Conservation (phyloP, 441 rosid genomes). For the Gossypium trilobum region DNA sequence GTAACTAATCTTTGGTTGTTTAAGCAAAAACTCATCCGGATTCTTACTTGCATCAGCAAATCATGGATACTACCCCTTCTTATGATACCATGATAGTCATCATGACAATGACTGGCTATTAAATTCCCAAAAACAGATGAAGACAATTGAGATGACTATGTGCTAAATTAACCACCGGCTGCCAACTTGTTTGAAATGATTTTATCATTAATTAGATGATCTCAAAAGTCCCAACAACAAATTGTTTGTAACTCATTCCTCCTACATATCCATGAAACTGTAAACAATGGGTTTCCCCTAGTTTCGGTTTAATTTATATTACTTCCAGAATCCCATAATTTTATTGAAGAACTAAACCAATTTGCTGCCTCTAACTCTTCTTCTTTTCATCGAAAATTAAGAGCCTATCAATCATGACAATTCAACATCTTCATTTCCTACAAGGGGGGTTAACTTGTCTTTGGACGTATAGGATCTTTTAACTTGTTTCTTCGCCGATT, state of each 20-base stretch:
- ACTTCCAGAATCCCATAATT: not conserved
- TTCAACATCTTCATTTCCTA: too few relatives aligned
- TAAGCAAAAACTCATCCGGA: not conserved
- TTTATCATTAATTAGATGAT: not conserved
- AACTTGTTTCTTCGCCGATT: too few relatives aligned
- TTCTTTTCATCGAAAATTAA: not conserved
- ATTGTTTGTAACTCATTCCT: not conserved
- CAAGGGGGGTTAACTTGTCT: too few relatives aligned
- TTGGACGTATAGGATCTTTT: too few relatives aligned
- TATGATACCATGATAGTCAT: not conserved
- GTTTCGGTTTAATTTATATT: not conserved
- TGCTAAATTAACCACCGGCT: slow-evolving; percentile 12
- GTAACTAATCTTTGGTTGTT: not conserved
- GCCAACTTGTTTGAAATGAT: not conserved
- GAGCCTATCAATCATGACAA: too few relatives aligned
- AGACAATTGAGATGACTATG: not conserved
- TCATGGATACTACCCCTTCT: not conserved
- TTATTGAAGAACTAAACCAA: not conserved
- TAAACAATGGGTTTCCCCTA: not conserved
- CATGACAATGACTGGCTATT: not conserved
- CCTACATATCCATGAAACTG: not conserved
- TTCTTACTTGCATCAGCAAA: not conserved
- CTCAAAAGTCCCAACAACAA: not conserved
- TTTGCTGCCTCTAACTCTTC: not conserved
- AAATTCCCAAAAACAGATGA: not conserved